These are phyloP conservation scores for Ustilago lituana DNA, from an alignment of 1,284 basidiomycete species.

Conservation along the genomic window DNA sequence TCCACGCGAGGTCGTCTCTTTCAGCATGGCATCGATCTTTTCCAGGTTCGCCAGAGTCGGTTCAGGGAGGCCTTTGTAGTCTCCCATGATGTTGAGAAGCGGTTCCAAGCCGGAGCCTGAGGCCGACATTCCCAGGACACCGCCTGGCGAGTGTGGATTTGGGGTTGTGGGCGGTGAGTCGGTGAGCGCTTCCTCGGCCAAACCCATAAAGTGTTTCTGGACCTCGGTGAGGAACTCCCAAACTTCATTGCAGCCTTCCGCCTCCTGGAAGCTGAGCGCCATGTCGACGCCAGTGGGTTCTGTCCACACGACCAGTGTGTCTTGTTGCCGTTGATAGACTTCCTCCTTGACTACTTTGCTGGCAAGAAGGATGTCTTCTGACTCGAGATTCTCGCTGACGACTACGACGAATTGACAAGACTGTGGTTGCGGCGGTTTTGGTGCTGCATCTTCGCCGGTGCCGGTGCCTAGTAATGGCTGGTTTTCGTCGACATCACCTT, in stretches of 20 bases:
- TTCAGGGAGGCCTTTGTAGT: constrained; percentile 62
- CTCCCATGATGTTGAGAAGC: constrained; percentile 42
- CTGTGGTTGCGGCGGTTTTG: constrained; percentile 21
- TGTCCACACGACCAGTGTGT: constrained; percentile 99
- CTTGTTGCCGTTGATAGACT: constrained; percentile 69
- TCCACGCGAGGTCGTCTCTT: constrained; percentile 61
- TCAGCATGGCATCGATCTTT: constrained; percentile 63
- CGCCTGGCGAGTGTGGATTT: constrained; percentile 40
- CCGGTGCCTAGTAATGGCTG: constrained; percentile 49
- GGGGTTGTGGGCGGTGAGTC: constrained; percentile 51
- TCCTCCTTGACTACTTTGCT: constrained; percentile 65
- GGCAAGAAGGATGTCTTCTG: constrained; percentile 62
- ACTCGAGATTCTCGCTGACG: constrained; percentile 59
- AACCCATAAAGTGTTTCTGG: constrained; percentile 77
- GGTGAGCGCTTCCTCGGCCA: constrained; percentile 46
- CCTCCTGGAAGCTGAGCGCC: constrained; percentile 95
- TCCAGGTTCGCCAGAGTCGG: constrained; percentile 66
- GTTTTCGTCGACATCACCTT: constrained; percentile 22
- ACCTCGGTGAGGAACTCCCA: constrained; percentile 97
- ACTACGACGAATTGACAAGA: constrained; percentile 60
- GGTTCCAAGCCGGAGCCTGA: constrained; percentile 40
- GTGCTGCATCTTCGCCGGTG: constrained; percentile 46
- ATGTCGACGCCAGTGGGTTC: constrained; percentile 94
- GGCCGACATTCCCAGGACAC: constrained; percentile 45
- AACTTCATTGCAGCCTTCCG: constrained; percentile 93